phyloP scores from a whole-genome alignment of 352 stramenopile genomes.

The Hyaloperonospora arabidopsidis region DNA sequence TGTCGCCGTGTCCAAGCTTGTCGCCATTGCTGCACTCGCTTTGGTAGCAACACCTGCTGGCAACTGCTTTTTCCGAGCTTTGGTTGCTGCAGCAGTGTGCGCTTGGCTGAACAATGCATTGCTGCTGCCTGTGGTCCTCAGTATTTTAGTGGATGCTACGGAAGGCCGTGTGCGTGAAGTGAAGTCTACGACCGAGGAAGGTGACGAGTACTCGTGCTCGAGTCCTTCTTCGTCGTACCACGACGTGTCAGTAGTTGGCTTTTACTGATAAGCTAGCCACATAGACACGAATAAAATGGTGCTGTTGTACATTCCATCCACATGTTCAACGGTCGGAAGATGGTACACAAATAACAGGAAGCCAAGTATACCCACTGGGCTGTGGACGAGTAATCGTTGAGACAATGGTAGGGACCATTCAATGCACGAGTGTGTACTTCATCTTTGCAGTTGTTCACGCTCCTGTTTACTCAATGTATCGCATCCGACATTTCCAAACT shows the following conservation, averaged over 20 bases:
- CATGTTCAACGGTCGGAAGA: no score
- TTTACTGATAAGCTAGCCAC: slow-evolving; percentile 14
- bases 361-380: no score
- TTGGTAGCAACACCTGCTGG: slow-evolving; percentile 28
- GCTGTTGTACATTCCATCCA: no score
- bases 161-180: slow-evolving; percentile 33
- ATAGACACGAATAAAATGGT: no score
- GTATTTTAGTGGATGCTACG: slow-evolving; percentile 34
- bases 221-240: slow-evolving; percentile 31
- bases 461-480: no score
- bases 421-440: no score
- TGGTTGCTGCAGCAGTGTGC: slow-evolving; percentile 32
- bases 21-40: slow-evolving; percentile 33
- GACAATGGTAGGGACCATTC: no score
- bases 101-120: slow-evolving; percentile 30
- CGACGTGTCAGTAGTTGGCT: slow-evolving; percentile 10
- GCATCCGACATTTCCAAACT: no score
- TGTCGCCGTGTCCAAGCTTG: slow-evolving; percentile 34
- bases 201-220: slow-evolving; percentile 26
- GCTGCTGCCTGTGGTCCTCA: slow-evolving; percentile 39
- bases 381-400: no score
- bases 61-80: slow-evolving; percentile 37
- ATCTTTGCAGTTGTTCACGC: no score
- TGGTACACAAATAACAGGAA: no score
- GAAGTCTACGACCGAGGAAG: slow-evolving; percentile 35